Conservation (phyloP, 192 early-diverging fungal genomes). For the Blastocladiella britannica region DNA sequence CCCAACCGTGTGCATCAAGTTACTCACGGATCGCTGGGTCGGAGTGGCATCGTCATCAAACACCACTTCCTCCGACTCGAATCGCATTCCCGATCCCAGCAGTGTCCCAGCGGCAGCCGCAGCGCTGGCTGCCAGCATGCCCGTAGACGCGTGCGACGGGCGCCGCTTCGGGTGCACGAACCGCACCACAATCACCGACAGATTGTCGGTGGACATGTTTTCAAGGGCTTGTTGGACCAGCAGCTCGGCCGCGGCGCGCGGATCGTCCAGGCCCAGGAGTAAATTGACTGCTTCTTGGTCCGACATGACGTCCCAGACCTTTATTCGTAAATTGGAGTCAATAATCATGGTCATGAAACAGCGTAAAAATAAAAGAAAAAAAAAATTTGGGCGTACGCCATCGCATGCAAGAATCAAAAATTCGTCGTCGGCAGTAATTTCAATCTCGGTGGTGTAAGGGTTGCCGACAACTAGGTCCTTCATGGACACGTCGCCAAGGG, state of each 20-base stretch:
- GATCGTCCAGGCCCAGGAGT: slow-evolving; percentile 49
- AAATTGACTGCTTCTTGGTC: slow-evolving; percentile 85
- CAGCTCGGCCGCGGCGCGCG: slow-evolving; percentile 51
- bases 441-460: slow-evolving; percentile 87
- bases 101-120: no score
- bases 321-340: not conserved
- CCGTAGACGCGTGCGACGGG: no score
- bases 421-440: slow-evolving; percentile 44
- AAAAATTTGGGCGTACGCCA: slow-evolving; percentile 39
- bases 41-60: no score
- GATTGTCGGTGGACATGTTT: slow-evolving; percentile 88
- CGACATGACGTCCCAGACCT: slow-evolving; percentile 95
- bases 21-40: no score
- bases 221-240: slow-evolving; percentile 69
- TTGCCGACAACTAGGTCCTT: slow-evolving; percentile 91
- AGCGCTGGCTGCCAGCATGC: no score
- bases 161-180: slow-evolving; percentile 12
- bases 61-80: no score
- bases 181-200: slow-evolving; percentile 69
- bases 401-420: slow-evolving; percentile 92
- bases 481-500: slow-evolving; percentile 85
- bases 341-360: not conserved
- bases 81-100: no score
- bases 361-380: slow-evolving; percentile 2
- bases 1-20: no score